phyloP scores from a whole-genome alignment of 192 early-diverging fungal genomes.

The Rhizophagus prolifer region DNA sequence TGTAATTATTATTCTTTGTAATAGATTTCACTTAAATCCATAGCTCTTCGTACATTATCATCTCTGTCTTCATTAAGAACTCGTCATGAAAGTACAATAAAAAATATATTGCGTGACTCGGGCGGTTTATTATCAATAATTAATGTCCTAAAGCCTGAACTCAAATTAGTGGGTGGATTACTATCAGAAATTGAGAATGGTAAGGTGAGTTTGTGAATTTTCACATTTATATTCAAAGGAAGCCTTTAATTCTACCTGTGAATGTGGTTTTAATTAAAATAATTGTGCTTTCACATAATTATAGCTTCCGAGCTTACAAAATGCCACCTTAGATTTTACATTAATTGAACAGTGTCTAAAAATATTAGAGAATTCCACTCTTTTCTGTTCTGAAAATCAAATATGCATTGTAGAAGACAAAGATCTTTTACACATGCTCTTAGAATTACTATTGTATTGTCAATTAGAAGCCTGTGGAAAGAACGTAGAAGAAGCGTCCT shows the following conservation, averaged over 20 bases:
- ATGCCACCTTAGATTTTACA: constrained; percentile 1
- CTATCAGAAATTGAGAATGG: constrained; percentile 10
- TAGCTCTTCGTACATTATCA: constrained; percentile 9
- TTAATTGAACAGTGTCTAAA: constrained; percentile 16
- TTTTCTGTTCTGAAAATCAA: constrained; percentile 26
- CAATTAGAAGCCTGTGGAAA: constrained; percentile 13
- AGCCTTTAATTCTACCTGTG: background rate
- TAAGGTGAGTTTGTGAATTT: constrained; percentile 17
- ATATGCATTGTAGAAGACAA: constrained; percentile 17
- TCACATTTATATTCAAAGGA: background rate
- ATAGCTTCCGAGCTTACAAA: background rate
- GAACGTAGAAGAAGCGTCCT: background rate
- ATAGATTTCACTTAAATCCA: constrained; percentile 26
- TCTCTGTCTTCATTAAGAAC: constrained; percentile 6
- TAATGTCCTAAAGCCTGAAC: constrained; percentile 16
- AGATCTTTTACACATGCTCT: constrained; percentile 23
- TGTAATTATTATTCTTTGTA: background rate
- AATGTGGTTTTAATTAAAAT: background rate
- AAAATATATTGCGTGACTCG: background rate
- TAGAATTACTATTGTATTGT: constrained; percentile 32
- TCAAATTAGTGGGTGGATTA: background rate
- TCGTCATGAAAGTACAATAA: constrained; percentile 17
- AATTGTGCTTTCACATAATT: background rate
- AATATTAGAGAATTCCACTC: constrained; percentile 9
- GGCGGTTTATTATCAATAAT: constrained; percentile 11